These are phyloP conservation scores for Phytophthora capsici DNA, from an alignment of 352 stramenopile genomes.

Conservation along the genomic window DNA sequence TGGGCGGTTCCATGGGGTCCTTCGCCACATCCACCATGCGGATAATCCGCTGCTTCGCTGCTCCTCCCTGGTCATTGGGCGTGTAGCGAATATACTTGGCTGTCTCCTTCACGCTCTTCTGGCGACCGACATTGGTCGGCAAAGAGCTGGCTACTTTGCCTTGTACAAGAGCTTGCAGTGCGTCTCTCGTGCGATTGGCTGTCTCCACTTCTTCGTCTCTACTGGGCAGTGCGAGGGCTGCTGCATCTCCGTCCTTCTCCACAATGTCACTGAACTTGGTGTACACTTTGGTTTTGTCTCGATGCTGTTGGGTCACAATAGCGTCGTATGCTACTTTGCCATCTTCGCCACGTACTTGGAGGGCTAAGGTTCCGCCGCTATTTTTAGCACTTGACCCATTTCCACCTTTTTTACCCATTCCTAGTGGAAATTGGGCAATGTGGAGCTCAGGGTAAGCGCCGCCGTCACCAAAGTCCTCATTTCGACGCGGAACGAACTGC, in stretches of 20 bases:
- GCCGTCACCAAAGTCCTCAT: conserved; percentile 96
- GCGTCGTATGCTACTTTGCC: conserved; percentile 94
- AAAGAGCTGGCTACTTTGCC: conserved; percentile 92
- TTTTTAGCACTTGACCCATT: conserved; percentile 57
- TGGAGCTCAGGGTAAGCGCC: conserved; percentile 99
- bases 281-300: conserved; percentile 95
- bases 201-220: conserved; percentile 79
- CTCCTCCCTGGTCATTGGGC: conserved; percentile 73
- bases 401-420: conserved; percentile 91
- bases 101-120: conserved; percentile 91
- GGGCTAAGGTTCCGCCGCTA: conserved; percentile 66
- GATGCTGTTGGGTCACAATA: conserved; percentile 97
- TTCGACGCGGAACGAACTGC: conserved; percentile 70
- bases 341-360: conserved; percentile 93
- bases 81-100: conserved; percentile 89
- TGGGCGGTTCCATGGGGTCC: conserved; percentile 99
- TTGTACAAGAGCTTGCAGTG: conserved; percentile 91
- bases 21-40: conserved; percentile 98
- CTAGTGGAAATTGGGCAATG: conserved; percentile 96
- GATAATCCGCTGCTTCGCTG: conserved; percentile 95
- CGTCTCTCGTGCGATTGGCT: conserved; percentile 75
- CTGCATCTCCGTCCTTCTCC: conserved; percentile 87
- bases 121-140: conserved; percentile 75
- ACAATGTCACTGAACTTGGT: conserved; percentile 94
- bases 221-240: conserved; percentile 45